A percentile compares a stretch with the other conserved stretches of the same genome.
Conservation (phyloP, 176 grass and related monocot species). For the Saccharum officinarum region DNA sequence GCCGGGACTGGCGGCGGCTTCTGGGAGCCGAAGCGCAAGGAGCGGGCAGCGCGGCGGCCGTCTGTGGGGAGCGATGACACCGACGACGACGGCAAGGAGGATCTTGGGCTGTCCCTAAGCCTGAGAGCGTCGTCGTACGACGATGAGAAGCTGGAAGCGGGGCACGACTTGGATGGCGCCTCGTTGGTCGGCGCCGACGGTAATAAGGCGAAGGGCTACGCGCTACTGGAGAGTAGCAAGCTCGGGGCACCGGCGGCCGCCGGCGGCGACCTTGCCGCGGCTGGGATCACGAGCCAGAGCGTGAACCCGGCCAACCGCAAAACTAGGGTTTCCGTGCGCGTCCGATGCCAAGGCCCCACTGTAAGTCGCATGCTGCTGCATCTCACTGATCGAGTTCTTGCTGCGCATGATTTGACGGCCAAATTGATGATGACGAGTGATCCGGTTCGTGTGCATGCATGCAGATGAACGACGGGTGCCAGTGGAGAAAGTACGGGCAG, state of each 20-base stretch:
- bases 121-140: slow-evolving; percentile 51
- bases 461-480: slow-evolving; percentile 97
- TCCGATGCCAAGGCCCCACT: slow-evolving; percentile 86
- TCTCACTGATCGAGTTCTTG: neutral
- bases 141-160: slow-evolving; percentile 36
- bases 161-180: slow-evolving; percentile 12
- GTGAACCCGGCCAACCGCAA: slow-evolving; percentile 89
- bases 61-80: slow-evolving; percentile 41
- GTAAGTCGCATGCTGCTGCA: slow-evolving; percentile 52
- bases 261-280: slow-evolving; percentile 21
- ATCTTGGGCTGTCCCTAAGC: slow-evolving; percentile 67
- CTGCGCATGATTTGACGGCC: neutral
- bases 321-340: slow-evolving; percentile 98
- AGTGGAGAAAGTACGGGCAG: slow-evolving; percentile 97
- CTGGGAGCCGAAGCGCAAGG: slow-evolving; percentile 45
- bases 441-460: neutral
- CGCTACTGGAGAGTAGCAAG: slow-evolving; percentile 67
- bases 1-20: neutral
- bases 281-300: slow-evolving; percentile 59
- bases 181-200: neutral
- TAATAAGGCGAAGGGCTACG: slow-evolving; percentile 36
- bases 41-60: slow-evolving; percentile 29
- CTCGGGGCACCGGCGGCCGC: neutral
- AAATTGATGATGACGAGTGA: neutral
- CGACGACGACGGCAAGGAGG: slow-evolving; percentile 66